Evolutionary conservation across 2,329 filamentous ascomycete species (phyloP), one percentile per base, ranked within the genome.

Genomic region (Xylariaceae sp.): DNA sequence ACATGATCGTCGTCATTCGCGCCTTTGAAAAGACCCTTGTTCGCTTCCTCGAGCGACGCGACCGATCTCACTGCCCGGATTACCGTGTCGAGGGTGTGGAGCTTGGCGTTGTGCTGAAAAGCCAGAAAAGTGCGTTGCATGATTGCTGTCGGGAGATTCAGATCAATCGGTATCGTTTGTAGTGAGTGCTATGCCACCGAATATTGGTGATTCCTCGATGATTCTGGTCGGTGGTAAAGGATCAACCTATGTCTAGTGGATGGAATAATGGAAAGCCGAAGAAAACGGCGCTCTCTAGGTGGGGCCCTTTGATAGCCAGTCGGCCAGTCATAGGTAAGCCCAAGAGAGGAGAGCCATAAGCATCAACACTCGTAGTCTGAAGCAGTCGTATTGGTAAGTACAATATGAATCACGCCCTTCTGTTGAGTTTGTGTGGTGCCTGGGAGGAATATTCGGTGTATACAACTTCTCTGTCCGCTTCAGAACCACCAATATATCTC

Each of bases 21-120:
- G 9, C 78, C 70, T 65, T 87, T 87, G 73, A 84, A 84, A 7
- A 88, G 76, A 5, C 70, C 65, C 50, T 72, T 76, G 53, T 81
- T 80, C 34, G 72, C 68, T 35, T 78, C 72, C 2, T 80, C 74
- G 1, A 87, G 74, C 1, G 71, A 66, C 0, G 72, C 63, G 56
- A 84, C 76, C 0, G 79, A 73, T 1, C 71, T 69, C 35, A 85
- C 68, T 5, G 76, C 75, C 3, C 72, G 71, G 39, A 68, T 61
- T 19, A 65, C 60, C 34, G 66, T 65, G 44, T 67, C 58, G 6
- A 69, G 57, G 49, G 54, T 60, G 53, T 68, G 63, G 6, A 70
- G 65, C 49, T 68, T 67, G 32, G 66, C 67, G 58, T 70, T 68
- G 37, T 64, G 65, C 49, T 70, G 67, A 51, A 70, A 70, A 12